These are phyloP conservation scores for Cyberlindnera euphorbiiphila DNA, from an alignment of 805 yeast genomes.

Conservation along the genomic window DNA sequence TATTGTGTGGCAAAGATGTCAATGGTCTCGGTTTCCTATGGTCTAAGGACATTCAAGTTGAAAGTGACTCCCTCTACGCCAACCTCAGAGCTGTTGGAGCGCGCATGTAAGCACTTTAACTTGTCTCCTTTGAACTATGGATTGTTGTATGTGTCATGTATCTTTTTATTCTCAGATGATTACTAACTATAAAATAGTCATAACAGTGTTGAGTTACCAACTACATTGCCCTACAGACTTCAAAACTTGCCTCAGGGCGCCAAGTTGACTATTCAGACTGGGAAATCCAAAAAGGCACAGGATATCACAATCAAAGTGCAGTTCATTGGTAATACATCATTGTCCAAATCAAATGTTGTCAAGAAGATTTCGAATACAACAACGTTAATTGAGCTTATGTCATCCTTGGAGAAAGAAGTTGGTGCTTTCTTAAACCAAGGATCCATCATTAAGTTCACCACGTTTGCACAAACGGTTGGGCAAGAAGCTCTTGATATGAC, in stretches of 20 bases:
- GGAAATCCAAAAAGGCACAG: slow-evolving; percentile 1
- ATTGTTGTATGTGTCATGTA: slow-evolving; percentile 16
- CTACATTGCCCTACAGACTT: slow-evolving; percentile 41
- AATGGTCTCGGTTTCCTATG: slow-evolving; percentile 28
- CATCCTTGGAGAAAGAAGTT: slow-evolving; percentile 18
- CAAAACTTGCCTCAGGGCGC: slow-evolving; percentile 43
- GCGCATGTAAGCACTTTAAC: slow-evolving; percentile 36
- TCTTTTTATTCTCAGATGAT: background rate
- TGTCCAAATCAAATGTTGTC: slow-evolving; percentile 24
- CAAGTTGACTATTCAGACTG: slow-evolving; percentile 32
- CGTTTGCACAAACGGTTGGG: slow-evolving; percentile 18
- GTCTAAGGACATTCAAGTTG: slow-evolving; percentile 32
- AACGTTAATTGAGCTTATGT: slow-evolving; percentile 16
- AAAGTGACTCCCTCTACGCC: slow-evolving; percentile 35
- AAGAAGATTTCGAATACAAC: slow-evolving; percentile 21
- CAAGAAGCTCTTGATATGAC: slow-evolving; percentile 12
- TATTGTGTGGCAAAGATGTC: background rate
- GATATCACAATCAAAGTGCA: slow-evolving; percentile 32
- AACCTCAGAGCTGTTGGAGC: slow-evolving; percentile 34
- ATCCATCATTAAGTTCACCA: slow-evolving; percentile 20
- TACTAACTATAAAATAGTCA: slow-evolving; percentile 22
- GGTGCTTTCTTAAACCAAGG: slow-evolving; percentile 17
- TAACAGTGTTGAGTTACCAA: slow-evolving; percentile 32
- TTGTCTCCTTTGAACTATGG: slow-evolving; percentile 28
- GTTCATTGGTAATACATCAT: slow-evolving; percentile 23